These are phyloP conservation scores for Grosmannia huntii DNA, from an alignment of 2,329 filamentous ascomycete genomes.

Conservation along the genomic window DNA sequence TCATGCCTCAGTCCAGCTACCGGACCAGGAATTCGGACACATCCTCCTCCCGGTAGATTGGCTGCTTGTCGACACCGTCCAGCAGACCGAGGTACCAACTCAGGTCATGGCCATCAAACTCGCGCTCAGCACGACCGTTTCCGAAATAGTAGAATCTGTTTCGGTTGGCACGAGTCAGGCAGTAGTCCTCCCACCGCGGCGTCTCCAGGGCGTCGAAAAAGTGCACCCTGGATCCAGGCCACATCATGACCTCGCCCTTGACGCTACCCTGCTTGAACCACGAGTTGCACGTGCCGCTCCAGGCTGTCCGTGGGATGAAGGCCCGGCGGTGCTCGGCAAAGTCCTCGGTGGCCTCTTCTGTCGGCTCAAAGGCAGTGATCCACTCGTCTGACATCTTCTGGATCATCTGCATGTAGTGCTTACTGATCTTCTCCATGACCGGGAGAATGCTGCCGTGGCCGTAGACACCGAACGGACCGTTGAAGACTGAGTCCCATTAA, in stretches of 20 bases:
- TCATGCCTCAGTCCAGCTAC: not conserved
- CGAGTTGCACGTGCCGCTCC: constrained; percentile 31
- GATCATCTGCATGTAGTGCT: constrained; percentile 36
- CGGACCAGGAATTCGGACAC: not conserved
- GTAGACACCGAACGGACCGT: constrained; percentile 37
- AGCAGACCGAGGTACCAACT: constrained; percentile 29
- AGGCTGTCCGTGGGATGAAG: constrained; percentile 40
- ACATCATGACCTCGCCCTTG: constrained; percentile 32
- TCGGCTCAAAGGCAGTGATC: constrained; percentile 25
- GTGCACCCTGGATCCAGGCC: constrained; percentile 35
- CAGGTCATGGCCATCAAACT: constrained; percentile 24
- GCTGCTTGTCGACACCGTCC: constrained; percentile 4
- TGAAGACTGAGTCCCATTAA: constrained; percentile 20
- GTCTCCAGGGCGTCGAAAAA: constrained; percentile 37
- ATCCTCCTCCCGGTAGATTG: constrained; percentile 2
- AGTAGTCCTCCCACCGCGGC: constrained; percentile 37
- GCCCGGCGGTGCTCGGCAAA: constrained; percentile 32
- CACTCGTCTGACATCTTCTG: constrained; percentile 12
- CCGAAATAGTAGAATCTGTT: constrained; percentile 38
- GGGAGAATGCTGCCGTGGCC: constrained; percentile 37
- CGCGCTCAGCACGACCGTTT: constrained; percentile 35
- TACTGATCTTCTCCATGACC: constrained; percentile 31
- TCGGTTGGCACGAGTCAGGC: constrained; percentile 19
- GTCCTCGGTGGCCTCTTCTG: constrained; percentile 30
- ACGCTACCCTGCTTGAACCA: constrained; percentile 36